Percentiles rank a stretch among this genome's conserved stretches.
phyloP scores from a whole-genome alignment of 768 basidiomycete species.

The Clitopilus hobsonii region DNA sequence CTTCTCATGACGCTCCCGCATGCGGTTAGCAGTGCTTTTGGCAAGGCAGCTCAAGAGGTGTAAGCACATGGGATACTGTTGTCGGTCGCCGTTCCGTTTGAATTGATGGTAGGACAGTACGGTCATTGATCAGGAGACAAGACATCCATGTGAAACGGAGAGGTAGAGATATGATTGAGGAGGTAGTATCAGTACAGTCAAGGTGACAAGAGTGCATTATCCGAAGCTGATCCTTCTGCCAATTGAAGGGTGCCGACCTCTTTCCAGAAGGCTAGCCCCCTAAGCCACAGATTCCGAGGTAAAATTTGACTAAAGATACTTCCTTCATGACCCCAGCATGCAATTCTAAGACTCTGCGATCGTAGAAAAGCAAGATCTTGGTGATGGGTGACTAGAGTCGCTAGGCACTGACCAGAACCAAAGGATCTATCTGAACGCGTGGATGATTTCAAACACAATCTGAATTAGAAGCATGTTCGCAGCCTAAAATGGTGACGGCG shows the following conservation, averaged over 20 bases:
- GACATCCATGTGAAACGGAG: conserved; percentile 9
- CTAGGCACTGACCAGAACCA: background rate
- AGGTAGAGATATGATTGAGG: conserved; percentile 6
- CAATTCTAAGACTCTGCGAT: too few relatives aligned
- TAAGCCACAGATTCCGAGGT: too few relatives aligned
- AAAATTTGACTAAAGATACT: too few relatives aligned
- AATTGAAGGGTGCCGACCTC: background rate
- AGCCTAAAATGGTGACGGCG: background rate
- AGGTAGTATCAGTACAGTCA: conserved; percentile 7
- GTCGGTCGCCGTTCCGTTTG: conserved; percentile 1
- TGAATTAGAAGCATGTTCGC: background rate
- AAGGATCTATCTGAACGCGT: background rate
- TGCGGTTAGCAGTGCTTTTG: conserved; percentile 9
- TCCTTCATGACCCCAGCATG: too few relatives aligned
- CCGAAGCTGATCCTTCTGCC: background rate
- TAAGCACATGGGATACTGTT: conserved; percentile 12
- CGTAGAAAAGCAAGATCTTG: conserved; percentile 3
- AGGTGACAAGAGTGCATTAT: background rate
- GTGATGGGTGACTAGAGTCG: background rate
- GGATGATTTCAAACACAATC: background rate
- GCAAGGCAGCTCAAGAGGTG: background rate
- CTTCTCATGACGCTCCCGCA: conserved; percentile 4
- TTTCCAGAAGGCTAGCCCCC: background rate
- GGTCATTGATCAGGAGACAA: conserved; percentile 6
- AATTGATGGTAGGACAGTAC: background rate